Evolutionary conservation across 352 stramenopile genomes (phyloP), one percentile per base, ranked within the genome.

Genomic region (Pythium rhizo-oryzae): DNA sequence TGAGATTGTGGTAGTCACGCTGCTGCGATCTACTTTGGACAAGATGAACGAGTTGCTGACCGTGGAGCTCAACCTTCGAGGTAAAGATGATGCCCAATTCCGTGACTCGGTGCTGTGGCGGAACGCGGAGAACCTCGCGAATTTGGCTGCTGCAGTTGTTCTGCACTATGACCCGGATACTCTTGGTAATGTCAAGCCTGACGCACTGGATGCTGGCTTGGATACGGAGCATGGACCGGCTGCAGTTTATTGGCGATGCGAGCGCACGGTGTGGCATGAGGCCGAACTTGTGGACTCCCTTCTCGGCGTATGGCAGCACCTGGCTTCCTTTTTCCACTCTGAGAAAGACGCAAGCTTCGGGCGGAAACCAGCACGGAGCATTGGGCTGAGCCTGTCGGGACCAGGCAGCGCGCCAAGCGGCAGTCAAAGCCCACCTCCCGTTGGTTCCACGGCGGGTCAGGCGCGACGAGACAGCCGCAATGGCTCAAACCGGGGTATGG

Each of bases 131-230:
- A 93, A 84, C 58, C 59, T 95, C 18, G 85, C 84, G 44, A 93
- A 82, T 0, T 69, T 95, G 23, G 79, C 76, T 8, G 80, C 87
- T 46, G 81, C 85, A 35, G 84, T 93, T n/a, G 87, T 93, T 9
- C 72, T 95, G 23, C 87, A 95, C 57, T 95, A 93, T 54, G 85
- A 95, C 50, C 87, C 87, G 2, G 84, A 92, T 61, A 89, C 84
- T 9, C 70, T 92, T 0, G 82, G 85, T 19, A 59, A 65, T n/a
- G 70, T 90, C 28, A 85, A 85, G 59, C 84, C 80, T 25, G 77
- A 74, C 57, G 77, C 30, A 37, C 44, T 65, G 33, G 69, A 69
- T 35, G 52, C 33, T 13, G 41, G 24, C n/a, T 23, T 15, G 28
- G 64, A 70, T 46, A 49, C 16, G 21, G n/a, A 39, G 46, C 70